These are phyloP conservation scores for Williopsis jadinii DNA, from an alignment of 1,139 yeast genomes.

Conservation along the genomic window DNA sequence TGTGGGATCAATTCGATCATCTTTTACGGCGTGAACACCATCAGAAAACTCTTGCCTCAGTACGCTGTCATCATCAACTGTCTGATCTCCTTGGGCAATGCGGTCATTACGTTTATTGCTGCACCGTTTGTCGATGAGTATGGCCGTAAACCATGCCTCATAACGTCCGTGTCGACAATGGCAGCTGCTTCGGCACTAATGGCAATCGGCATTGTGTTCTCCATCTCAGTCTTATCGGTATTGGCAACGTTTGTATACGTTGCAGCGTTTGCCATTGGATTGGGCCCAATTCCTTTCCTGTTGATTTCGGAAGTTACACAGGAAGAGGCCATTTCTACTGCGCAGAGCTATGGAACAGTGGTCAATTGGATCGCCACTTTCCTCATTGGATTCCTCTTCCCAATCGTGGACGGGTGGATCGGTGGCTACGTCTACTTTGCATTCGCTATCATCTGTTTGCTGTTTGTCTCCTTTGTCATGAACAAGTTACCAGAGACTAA, in stretches of 20 bases:
- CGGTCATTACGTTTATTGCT: constrained; percentile 61
- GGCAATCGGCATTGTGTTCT: constrained; percentile 54
- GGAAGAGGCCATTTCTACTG: constrained; percentile 68
- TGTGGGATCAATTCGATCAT: constrained; percentile 90
- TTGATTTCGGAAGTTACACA: constrained; percentile 87
- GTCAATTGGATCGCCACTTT: constrained; percentile 92
- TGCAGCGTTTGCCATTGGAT: constrained; percentile 79
- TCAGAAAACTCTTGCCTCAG: constrained; percentile 61
- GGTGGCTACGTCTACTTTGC: constrained; percentile 80
- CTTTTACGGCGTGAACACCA: constrained; percentile 84
- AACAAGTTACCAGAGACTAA: constrained; percentile 70
- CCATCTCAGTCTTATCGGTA: constrained; percentile 48
- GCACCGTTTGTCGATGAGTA: constrained; percentile 66
- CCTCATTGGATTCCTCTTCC: constrained; percentile 73
- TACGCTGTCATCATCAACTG: constrained; percentile 68
- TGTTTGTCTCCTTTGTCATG: constrained; percentile 42
- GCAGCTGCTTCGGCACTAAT: constrained; percentile 56
- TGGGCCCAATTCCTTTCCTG: constrained; percentile 93
- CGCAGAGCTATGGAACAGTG: constrained; percentile 89
- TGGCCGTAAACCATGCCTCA: constrained; percentile 72
- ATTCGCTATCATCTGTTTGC: constrained; percentile 52
- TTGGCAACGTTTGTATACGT: constrained; percentile 67
- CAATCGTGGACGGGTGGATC: constrained; percentile 51
- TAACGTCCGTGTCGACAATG: constrained; percentile 64
- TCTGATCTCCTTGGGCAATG: constrained; percentile 65